Evolutionary conservation across 1,284 basidiomycete genomes (phyloP).

Genomic region (Crepidotus sp.): DNA sequence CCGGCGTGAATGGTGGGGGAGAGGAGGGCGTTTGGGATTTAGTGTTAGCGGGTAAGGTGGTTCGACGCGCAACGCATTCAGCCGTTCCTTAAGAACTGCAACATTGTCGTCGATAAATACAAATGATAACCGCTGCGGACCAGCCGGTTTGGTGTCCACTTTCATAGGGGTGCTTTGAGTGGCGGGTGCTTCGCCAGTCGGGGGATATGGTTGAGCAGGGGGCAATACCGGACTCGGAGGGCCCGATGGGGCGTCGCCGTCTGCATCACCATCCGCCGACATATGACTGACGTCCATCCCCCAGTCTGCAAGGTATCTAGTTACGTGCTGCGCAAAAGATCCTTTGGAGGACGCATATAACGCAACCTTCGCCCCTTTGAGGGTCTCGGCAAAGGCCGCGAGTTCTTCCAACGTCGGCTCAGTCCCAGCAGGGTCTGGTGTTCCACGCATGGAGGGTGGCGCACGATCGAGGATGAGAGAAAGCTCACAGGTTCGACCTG

Average conservation of each 20-base stretch:
- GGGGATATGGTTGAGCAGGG: constrained; percentile 1
- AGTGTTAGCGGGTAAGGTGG: constrained; percentile 36
- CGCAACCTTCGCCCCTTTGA: constrained; percentile 74
- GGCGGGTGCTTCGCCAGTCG: constrained; percentile 1
- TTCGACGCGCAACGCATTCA: constrained; percentile 57
- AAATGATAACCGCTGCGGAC: constrained; percentile 40
- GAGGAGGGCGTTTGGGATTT: constrained; percentile 62
- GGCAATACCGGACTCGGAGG: constrained; percentile 6
- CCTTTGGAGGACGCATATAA: constrained; percentile 78
- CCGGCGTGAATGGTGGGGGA: constrained; percentile 64
- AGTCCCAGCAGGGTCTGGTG: background rate
- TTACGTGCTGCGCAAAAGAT: constrained; percentile 83
- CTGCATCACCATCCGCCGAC: constrained; percentile 49
- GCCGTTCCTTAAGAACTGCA: constrained; percentile 58
- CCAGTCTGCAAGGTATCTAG: constrained; percentile 88
- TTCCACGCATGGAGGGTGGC: constrained; percentile 34
- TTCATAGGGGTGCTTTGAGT: constrained; percentile 16
- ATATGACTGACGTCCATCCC: constrained; percentile 86
- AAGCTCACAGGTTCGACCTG: constrained; percentile 48
- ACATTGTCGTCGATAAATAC: constrained; percentile 89
- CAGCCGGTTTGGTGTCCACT: constrained; percentile 20
- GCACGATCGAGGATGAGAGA: constrained; percentile 45
- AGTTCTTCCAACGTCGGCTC: constrained; percentile 78
- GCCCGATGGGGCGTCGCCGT: constrained; percentile 24
- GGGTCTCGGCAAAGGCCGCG: constrained; percentile 65